These are phyloP conservation scores for Metarhizium brunneum DNA, from an alignment of 2,329 filamentous ascomycete species.

Conservation along the genomic window DNA sequence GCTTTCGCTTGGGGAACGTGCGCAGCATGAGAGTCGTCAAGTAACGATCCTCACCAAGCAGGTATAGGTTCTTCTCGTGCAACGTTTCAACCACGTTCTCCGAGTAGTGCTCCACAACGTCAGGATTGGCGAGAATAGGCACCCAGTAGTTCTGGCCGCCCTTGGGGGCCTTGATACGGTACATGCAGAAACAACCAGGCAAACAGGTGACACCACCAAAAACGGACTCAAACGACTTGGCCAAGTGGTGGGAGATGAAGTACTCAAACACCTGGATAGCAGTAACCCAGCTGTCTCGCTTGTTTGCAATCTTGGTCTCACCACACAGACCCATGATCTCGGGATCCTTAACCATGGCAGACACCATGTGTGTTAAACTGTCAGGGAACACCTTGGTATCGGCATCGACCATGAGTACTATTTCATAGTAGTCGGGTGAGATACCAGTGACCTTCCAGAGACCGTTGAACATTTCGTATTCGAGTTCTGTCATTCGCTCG, in stretches of 20 bases:
- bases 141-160: slow-evolving; percentile 99
- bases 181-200: slow-evolving; percentile 99
- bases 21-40: slow-evolving; percentile 95
- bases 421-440: slow-evolving; percentile 94
- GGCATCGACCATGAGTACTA: slow-evolving; percentile 97
- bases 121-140: slow-evolving; percentile 93
- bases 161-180: slow-evolving; percentile 98
- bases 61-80: slow-evolving; percentile 91
- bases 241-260: slow-evolving; percentile 95
- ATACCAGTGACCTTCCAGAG: slow-evolving; percentile 98
- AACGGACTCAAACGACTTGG: slow-evolving; percentile 95
- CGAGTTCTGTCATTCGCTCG: slow-evolving; percentile 97
- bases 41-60: slow-evolving; percentile 90
- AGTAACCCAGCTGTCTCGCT: slow-evolving; percentile 86
- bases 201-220: slow-evolving; percentile 99
- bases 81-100: slow-evolving; percentile 98
- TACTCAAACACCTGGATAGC: slow-evolving; percentile 99
- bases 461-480: slow-evolving; percentile 99
- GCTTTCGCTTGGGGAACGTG: slow-evolving; percentile 97
- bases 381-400: slow-evolving; percentile 99
- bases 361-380: slow-evolving; percentile 96
- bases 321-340: slow-evolving; percentile 99
- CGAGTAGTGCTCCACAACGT: slow-evolving; percentile 97
- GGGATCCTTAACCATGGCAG: slow-evolving; percentile 97
- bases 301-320: slow-evolving; percentile 99